These are phyloP conservation scores for Diplosphaera chodatii DNA, from an alignment of 139 green algal species.

Conservation along the genomic window DNA sequence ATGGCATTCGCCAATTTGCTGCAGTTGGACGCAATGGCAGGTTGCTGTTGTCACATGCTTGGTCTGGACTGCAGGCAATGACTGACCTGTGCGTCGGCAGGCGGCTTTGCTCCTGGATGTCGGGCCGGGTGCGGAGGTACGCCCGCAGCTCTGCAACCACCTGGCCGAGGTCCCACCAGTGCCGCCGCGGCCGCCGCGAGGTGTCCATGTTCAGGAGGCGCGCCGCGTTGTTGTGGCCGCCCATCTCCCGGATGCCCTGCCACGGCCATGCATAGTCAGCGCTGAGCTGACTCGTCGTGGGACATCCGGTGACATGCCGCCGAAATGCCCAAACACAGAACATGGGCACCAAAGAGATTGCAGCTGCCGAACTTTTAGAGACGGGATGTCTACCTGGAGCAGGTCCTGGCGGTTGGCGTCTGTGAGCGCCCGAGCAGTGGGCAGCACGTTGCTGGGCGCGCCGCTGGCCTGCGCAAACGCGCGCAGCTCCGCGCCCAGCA, in stretches of 20 bases:
- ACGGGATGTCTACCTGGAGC: slow-evolving; percentile 1
- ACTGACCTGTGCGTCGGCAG: background rate
- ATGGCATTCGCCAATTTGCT: too few relatives aligned
- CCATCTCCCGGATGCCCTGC: slow-evolving; percentile 12
- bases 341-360: too few relatives aligned
- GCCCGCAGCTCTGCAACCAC: slow-evolving; percentile 7
- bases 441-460: background rate
- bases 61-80: too few relatives aligned
- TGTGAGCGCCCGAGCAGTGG: slow-evolving; percentile 9
- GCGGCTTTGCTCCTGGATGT: background rate
- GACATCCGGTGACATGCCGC: too few relatives aligned
- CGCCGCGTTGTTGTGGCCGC: slow-evolving; percentile 5
- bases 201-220: background rate
- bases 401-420: slow-evolving; percentile 11
- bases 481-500: slow-evolving; percentile 10
- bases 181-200: background rate
- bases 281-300: too few relatives aligned
- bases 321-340: too few relatives aligned
- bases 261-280: too few relatives aligned
- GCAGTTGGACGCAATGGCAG: too few relatives aligned
- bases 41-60: too few relatives aligned
- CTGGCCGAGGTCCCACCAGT: background rate
- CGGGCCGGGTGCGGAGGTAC: background rate
- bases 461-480: slow-evolving; percentile 1
- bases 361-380: too few relatives aligned